phyloP scores from a whole-genome alignment of 768 basidiomycete species.

The Paxillus involutus region DNA sequence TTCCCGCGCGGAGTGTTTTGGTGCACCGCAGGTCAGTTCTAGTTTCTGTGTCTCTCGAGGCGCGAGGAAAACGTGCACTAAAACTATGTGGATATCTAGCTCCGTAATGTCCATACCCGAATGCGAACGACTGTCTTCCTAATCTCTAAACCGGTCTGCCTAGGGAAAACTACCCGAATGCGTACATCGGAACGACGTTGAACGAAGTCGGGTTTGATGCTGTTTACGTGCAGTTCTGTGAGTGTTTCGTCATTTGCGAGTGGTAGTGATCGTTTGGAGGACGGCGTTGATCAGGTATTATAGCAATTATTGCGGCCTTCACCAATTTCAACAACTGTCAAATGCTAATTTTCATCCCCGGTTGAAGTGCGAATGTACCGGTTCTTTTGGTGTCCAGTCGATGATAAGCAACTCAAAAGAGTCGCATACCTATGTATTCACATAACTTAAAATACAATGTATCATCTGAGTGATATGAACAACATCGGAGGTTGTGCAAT shows the following conservation, averaged over 20 bases:
- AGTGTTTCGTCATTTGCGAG: conserved; percentile 21
- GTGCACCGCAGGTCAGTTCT: conserved; percentile 34
- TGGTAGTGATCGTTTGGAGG: background rate
- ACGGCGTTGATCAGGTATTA: conserved; percentile 1
- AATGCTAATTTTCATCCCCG: background rate
- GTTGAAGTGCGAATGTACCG: no score
- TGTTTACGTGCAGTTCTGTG: conserved; percentile 52
- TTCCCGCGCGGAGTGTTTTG: background rate
- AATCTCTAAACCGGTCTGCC: no score
- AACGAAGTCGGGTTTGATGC: conserved; percentile 46
- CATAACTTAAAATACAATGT: no score
- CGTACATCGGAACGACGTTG: conserved; percentile 42
- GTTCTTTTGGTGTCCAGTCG: no score
- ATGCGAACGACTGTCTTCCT: no score
- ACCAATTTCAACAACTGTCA: conserved; percentile 39
- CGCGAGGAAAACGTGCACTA: conserved; percentile 1
- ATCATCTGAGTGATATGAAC: no score
- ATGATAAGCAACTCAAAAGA: no score
- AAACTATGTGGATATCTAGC: conserved; percentile 14
- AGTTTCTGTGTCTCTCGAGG: background rate
- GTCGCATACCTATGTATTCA: no score
- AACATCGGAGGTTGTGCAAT: no score
- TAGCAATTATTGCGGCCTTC: conserved; percentile 45
- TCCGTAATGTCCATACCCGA: conserved; percentile 49
- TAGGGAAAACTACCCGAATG: no score